Base-by-base conservation (phyloP, 2,329 filamentous ascomycete genomes). In the Pezicula rhizophila region DNA sequence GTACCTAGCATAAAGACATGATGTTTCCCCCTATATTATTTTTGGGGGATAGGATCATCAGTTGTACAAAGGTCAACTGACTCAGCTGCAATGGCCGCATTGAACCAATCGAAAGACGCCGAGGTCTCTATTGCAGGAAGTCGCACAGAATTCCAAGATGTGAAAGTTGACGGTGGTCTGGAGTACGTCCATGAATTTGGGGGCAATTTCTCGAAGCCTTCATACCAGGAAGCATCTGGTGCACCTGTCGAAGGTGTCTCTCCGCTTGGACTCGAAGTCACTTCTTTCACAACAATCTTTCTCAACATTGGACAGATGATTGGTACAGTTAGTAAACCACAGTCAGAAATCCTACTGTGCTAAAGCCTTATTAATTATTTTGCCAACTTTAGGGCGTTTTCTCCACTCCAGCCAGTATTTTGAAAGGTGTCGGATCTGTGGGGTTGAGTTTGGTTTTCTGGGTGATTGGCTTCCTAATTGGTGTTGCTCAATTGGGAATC, bases 361-460 rank as follows among this genome's bases (percentile, higher is more conserved):
- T 23, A 23, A 4, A 23, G 6, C 23, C 23, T 18, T 18, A 23
- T 23, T 23, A 23, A 23, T 7, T 23, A 23, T 5, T 23, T 23
- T 23, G 23, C 23, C 23, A 23, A 23, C 6, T 23, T 23, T 5
- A 23, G 23, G 79, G 43, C 69, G 8, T 53, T 20, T 53, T 50
- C 31, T 38, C 45, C 25, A 31, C 42, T 82, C 78, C 81, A 14
- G 75, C 76, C 0, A 71, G 71, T 0, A 79, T 87, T n/a, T 68
- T 86, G 2, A 67, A 57, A 1, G 75, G 75, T 1, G 78, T 80
- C 0, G 82, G 82, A 1, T 85, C 81, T 0, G 70, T 85, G 8
- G 83, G 83, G 0, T 64, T 85, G 1, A 70, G 74, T 31, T 65
- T 87, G 48, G 71, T 87, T 12, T 85, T 79, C 65, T 86, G 83